Evolutionary conservation across 129 eudicot genomes (phyloP), one percentile per base, ranked within the genome.

Genomic region (Smallanthus sonchifolius): DNA sequence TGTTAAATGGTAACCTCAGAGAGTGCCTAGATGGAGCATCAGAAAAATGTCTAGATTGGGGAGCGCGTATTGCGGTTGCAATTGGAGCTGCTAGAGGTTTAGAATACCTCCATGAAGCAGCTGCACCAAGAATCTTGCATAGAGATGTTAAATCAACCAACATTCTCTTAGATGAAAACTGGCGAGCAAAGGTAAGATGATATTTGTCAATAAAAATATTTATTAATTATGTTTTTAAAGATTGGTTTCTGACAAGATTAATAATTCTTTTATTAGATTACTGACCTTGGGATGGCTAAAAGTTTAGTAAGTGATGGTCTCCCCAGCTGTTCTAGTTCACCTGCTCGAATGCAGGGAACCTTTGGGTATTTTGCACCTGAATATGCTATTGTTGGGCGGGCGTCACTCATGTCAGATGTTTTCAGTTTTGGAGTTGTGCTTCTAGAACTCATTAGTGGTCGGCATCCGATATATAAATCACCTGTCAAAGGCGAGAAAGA

Each of bases 351-450:
- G 92, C 96, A 94, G 79, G 98, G 98, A 55, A 94, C 97, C 35
- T 94, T 94, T 65, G 97, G 98, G 66, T 90, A 94, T 85, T 85
- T 94, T 83, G 98, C 98, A 55, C 98, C 98, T 9, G 98, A 94
- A 70, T 90, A 88, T 62, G 97, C 97, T 20, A 85, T 90, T 69
- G 86, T 91, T 68, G 98, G 97, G 51, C 80, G 85, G 71, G 96
- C 93, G 17, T 90, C 98, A 51, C 79, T 83, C 6, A 94, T 88
- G 86, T 90, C 98, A 2, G 98, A 94, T 80, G 97, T 94, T 67
- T 94, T 90, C 83, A 88, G 98, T 80, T 94, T 94, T 66, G 98
- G 98, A 34, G 97, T 94, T 15, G 98, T 94, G 79, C 93, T 94
- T 75, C 96, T 94, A 64, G 98, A 94, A 74, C 84, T 90, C 45